Conservation (phyloP, 108 stramenopile species). For the Fragilariopsis cylindrus region DNA sequence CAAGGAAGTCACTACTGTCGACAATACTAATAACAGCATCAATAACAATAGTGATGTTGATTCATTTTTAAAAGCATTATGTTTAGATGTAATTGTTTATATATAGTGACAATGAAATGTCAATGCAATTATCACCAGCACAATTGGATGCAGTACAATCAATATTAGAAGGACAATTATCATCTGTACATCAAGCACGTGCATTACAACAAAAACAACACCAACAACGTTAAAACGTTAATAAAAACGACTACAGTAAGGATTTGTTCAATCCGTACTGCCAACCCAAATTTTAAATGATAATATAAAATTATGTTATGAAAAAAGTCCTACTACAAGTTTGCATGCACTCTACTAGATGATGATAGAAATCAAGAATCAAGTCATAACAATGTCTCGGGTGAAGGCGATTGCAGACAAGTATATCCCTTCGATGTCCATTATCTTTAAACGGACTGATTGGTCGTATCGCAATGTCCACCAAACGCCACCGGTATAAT, state of each 20-base stretch:
- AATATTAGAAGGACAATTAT: constrained; percentile 55
- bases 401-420: constrained; percentile 40
- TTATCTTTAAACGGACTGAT: constrained; percentile 33
- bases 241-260: background rate
- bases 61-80: constrained; percentile 68
- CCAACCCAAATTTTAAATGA: no score
- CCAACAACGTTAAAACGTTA: background rate
- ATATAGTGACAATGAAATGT: constrained; percentile 68
- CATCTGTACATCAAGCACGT: constrained; percentile 53
- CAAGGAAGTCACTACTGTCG: background rate
- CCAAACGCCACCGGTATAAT: constrained; percentile 37
- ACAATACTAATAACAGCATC: background rate
- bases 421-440: constrained; percentile 32
- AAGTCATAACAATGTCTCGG: no score
- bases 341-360: no score
- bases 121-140: constrained; percentile 69
- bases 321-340: no score
- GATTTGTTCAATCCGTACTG: background rate
- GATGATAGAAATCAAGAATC: no score
- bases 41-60: constrained; percentile 30
- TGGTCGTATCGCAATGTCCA: constrained; percentile 34
- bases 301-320: no score
- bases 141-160: constrained; percentile 64
- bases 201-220: constrained; percentile 51
- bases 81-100: constrained; percentile 74